These are phyloP conservation scores for Chimonanthus praecox DNA, from an alignment of 164 flowering plant genomes.

Conservation along the genomic window DNA sequence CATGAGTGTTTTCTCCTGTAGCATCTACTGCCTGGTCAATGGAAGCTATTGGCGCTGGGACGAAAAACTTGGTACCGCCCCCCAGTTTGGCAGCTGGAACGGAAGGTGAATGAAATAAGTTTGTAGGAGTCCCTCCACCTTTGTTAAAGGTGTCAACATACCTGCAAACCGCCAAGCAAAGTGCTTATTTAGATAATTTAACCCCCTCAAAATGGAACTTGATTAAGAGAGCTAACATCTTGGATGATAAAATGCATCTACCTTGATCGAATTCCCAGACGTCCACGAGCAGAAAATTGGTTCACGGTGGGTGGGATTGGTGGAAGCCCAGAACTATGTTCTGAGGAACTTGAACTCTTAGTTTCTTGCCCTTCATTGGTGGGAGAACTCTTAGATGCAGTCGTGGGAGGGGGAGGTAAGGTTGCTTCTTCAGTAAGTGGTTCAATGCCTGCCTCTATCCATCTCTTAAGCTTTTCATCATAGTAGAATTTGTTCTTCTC, in stretches of 20 bases:
- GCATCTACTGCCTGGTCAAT: constrained; percentile 32
- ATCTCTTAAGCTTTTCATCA: constrained; percentile 91
- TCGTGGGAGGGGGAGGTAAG: constrained; percentile 81
- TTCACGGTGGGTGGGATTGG: constrained; percentile 74
- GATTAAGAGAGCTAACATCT: background rate
- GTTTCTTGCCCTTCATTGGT: constrained; percentile 42
- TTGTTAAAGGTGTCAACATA: constrained; percentile 96
- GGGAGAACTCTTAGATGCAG: constrained; percentile 50
- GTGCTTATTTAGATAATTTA: background rate
- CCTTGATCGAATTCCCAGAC: constrained; percentile 88
- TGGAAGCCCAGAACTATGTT: constrained; percentile 63
- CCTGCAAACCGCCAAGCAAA: constrained; percentile 38
- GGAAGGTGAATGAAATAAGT: constrained; percentile 66
- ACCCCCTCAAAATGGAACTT: background rate
- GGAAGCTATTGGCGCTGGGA: constrained; percentile 51
- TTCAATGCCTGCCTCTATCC: constrained; percentile 95
- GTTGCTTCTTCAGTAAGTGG: constrained; percentile 81
- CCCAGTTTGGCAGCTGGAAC: constrained; percentile 53
- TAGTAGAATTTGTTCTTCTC: constrained; percentile 84
- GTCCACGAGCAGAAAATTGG: constrained; percentile 88
- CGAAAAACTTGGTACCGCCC: constrained; percentile 53
- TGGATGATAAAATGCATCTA: constrained; percentile 14
- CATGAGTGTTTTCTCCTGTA: constrained; percentile 28
- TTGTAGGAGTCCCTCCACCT: constrained; percentile 56
- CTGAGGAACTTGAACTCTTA: constrained; percentile 32